Conservation (phyloP, 768 basidiomycete species). For the Leccinum rimulosum region DNA sequence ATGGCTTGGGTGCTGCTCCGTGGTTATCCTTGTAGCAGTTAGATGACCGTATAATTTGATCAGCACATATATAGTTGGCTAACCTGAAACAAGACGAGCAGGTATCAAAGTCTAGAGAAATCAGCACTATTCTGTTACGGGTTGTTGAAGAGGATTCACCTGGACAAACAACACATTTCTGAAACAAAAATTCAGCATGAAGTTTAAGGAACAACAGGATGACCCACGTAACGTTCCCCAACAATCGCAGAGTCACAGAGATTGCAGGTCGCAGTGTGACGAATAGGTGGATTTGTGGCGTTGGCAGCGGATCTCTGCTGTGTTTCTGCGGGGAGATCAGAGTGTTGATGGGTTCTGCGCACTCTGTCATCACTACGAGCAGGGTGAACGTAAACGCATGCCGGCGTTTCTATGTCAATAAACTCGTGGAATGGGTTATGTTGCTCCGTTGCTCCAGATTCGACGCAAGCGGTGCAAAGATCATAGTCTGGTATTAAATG, state of each 20-base stretch:
- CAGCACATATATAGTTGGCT: constrained; percentile 7
- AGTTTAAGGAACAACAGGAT: neutral
- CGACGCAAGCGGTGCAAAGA: constrained; percentile 60
- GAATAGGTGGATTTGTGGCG: constrained; percentile 24
- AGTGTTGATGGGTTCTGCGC: constrained; percentile 11
- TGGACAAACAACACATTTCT: constrained; percentile 82
- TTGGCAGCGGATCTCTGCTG: neutral
- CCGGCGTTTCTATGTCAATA: constrained; percentile 64
- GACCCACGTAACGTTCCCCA: constrained; percentile 71
- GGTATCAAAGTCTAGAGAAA: constrained; percentile 63
- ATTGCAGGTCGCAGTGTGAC: constrained; percentile 71
- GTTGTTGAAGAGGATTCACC: constrained; percentile 15
- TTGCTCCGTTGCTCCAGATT: constrained; percentile 43
- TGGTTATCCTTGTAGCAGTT: constrained; percentile 47
- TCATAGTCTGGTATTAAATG: constrained; percentile 57
- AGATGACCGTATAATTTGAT: neutral
- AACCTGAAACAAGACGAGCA: constrained; percentile 70
- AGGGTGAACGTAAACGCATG: constrained; percentile 62
- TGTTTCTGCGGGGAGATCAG: neutral
- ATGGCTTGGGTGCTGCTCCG: constrained; percentile 75
- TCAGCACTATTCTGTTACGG: constrained; percentile 6
- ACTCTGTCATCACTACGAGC: constrained; percentile 39
- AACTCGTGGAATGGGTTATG: constrained; percentile 71
- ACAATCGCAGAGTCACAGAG: constrained; percentile 69
- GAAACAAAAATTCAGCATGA: constrained; percentile 1